These are phyloP conservation scores for Colletotrichum lindemuthianum DNA, from an alignment of 2,329 filamentous ascomycete genomes.

Conservation along the genomic window DNA sequence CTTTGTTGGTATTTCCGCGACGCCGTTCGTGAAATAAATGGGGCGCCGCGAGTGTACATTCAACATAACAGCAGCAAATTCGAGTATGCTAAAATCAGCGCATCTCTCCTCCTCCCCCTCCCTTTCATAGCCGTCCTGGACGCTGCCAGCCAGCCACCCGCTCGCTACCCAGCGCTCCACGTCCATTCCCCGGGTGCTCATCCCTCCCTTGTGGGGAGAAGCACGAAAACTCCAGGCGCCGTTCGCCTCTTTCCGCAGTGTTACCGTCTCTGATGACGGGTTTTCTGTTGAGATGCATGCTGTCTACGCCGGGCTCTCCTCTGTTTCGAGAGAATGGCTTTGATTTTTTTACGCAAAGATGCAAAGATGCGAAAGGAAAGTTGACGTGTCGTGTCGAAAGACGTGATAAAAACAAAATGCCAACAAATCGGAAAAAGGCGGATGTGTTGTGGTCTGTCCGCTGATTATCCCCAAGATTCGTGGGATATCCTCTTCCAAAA, in stretches of 20 bases:
- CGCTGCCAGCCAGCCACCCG: background rate
- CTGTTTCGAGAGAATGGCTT: background rate
- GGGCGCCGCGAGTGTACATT: too few relatives aligned
- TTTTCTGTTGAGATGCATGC: background rate
- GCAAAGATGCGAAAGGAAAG: background rate
- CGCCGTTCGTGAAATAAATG: too few relatives aligned
- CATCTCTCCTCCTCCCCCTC: background rate
- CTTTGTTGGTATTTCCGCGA: too few relatives aligned
- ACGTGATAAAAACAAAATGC: background rate
- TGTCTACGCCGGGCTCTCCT: background rate
- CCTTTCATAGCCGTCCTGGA: background rate
- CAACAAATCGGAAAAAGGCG: slow-evolving; percentile 2
- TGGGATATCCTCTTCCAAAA: slow-evolving; percentile 2
- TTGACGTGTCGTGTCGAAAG: slow-evolving; percentile 1
- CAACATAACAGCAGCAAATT: too few relatives aligned
- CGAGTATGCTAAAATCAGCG: too few relatives aligned
- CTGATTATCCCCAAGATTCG: slow-evolving; percentile 2
- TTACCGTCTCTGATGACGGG: slow-evolving; percentile 5
- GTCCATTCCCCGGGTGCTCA: background rate
- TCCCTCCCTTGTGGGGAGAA: slow-evolving; percentile 11
- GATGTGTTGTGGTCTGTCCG: background rate
- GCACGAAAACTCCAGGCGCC: slow-evolving; percentile 30
- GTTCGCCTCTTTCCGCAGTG: slow-evolving; percentile 12
- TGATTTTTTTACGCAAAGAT: background rate
- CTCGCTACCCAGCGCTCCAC: slow-evolving; percentile 4